Evolutionary conservation across 2,329 filamentous ascomycete genomes (phyloP).

Genomic region (Epichloe scottii): DNA sequence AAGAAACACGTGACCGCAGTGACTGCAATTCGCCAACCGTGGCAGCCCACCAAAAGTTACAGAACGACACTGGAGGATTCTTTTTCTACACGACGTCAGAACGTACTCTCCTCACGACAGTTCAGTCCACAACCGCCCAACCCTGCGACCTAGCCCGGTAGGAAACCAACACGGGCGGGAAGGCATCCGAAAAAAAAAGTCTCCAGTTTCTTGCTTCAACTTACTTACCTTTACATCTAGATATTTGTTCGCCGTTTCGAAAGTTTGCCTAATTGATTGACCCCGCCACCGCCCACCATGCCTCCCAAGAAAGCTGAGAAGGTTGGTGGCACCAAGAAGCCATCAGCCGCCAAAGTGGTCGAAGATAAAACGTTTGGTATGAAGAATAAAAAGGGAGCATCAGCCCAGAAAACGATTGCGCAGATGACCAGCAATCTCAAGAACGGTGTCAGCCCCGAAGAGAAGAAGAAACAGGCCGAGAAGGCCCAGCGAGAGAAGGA

Average conservation of each 20-base stretch:
- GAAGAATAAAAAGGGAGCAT: slow-evolving; percentile 98
- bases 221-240: not conserved
- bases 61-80: slow-evolving; percentile 3
- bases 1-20: slow-evolving; percentile 13
- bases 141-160: not conserved
- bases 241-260: not conserved
- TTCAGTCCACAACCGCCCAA: not conserved
- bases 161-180: not conserved
- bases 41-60: slow-evolving; percentile 10
- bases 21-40: slow-evolving; percentile 15
- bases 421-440: slow-evolving; percentile 65
- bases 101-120: not conserved
- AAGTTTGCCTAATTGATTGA: not conserved
- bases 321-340: slow-evolving; percentile 41
- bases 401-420: slow-evolving; percentile 81
- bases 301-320: slow-evolving; percentile 55
- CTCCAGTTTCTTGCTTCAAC: not conserved
- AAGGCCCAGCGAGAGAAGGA: slow-evolving; percentile 63
- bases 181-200: not conserved
- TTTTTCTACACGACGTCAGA: slow-evolving; percentile 8
- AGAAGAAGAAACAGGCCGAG: slow-evolving; percentile 66
- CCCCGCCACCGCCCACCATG: slow-evolving; percentile 42
- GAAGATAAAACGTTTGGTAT: slow-evolving; percentile 98
- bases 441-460: slow-evolving; percentile 66
- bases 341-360: slow-evolving; percentile 47